Base-by-base conservation (phyloP, 768 basidiomycete species). In the Chiua virens region DNA sequence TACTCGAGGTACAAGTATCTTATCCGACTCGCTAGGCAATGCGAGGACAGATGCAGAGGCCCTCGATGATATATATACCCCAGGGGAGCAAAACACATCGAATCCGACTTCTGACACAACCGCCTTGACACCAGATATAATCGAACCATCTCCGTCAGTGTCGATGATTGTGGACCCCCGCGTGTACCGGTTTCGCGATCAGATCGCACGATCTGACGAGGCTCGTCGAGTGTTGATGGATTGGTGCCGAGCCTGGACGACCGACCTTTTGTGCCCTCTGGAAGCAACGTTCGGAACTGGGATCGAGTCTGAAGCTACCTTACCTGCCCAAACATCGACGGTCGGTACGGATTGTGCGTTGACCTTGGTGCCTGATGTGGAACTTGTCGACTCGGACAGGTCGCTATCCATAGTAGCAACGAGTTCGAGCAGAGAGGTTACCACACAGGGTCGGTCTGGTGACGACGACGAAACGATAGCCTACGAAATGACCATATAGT, bases 121-220 rank as follows among this genome's bases (percentile, higher is more conserved):
- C 1, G 30, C 8, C 27, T 32, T 14, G 18, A 41, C 14, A 21
- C 36, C 37, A 13, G 39, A 30, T 30, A 14, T 14, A 30, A 30
- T 3, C 30, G 42, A 36, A n/a, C 36, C 11, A 32, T 14, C 35
- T 2, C 17, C 46, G 4, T 14, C 42, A 27, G 42, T 8, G 8
- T 11, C 34, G 34, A 34, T n/a, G 42, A 42, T 59, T 3, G 20
- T 34, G 27, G 57, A 62, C 34, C 60, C 60, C n/a, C 35, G 54
- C 10, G 18, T 52, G 3, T 18, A 21, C 32, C 32, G n/a, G 9
- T 37, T 62, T 23, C 47, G 57, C 15, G 32, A 39, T 15, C 51
- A 44, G 28, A 35, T 62, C 21, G 18, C 7, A 7, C 57, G 23
- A 42, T 48, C 27, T 15, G 47, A 62, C 17, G 47, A 35, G 14